Base-by-base conservation (phyloP, 495 filamentous ascomycete genomes). In the Elasticomyces elasticus region DNA sequence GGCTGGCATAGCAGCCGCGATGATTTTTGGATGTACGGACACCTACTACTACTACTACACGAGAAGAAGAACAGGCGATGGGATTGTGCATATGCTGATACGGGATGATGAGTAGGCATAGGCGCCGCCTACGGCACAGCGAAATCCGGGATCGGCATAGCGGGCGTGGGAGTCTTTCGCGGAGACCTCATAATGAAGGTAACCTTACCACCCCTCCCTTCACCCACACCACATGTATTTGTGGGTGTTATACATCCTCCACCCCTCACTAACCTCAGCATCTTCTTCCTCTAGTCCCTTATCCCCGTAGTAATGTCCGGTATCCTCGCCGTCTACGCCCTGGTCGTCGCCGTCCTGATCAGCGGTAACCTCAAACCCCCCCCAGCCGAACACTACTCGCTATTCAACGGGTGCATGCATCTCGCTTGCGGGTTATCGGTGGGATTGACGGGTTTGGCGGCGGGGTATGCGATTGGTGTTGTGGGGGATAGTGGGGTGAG, bases 301-400 rank as follows among this genome's bases (percentile, higher is more conserved):
- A 91, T 94, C 64, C 92, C 91, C 51, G 90, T 97, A 59, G 87
- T 99, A 74, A 99, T 99, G 92, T 94, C 92, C 66, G 92, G 92
- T 78, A 99, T 99, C 66, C 89, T 99, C 61, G 92, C 92, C 31
- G 94, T 99, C 59, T 99, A 99, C 72, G 82, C 89, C 31, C 86
- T 99, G 42, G 92, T 99, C 59, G 87, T 99, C 59, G 82, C 91
- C 17, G 92, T 99, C 63, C 78, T 99, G 28, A 97, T 97, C 66
- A 85, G 89, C 15, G 81, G 84, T 62, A 86, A 91, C 61, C 77
- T 96, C 66, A 73, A 72, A 6, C 86, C 88, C 9, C 80, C 83
- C 19, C 73, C 77, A 37, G 62, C 64, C 1, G 66, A 77, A 48
- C 71, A 75, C 60, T 90, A 91, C 69, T 85, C 80, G 56, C 79